Percentiles rank a stretch among this genome's conserved stretches.
phyloP scores from a whole-genome alignment of 768 basidiomycete species.

The Collybia nuda region DNA sequence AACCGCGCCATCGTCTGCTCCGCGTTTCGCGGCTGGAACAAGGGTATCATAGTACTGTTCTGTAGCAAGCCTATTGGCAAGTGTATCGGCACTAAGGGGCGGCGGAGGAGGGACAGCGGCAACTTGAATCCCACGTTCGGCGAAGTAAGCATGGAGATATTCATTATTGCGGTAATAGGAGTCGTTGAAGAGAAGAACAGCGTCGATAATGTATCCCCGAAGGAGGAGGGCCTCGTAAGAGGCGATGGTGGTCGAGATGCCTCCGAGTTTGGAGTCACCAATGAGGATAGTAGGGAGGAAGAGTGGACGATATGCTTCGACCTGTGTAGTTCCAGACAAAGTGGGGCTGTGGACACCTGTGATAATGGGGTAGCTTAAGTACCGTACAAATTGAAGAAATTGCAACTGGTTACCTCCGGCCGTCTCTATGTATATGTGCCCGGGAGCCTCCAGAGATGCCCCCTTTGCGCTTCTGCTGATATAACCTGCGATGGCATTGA shows the following conservation, averaged over 20 bases:
- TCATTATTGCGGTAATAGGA: slow-evolving; percentile 86
- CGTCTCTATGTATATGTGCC: slow-evolving; percentile 86
- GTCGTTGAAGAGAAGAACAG: slow-evolving; percentile 81
- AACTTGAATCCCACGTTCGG: slow-evolving; percentile 63
- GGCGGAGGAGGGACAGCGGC: slow-evolving; percentile 61
- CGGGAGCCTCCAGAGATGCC: slow-evolving; percentile 16
- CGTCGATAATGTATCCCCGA: slow-evolving; percentile 88
- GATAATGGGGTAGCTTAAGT: background rate
- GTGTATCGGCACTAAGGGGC: slow-evolving; percentile 34
- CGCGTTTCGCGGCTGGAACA: slow-evolving; percentile 19
- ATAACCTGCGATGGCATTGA: slow-evolving; percentile 61
- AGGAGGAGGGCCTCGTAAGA: slow-evolving; percentile 89
- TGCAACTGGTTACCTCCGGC: slow-evolving; percentile 70
- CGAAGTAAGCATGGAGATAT: slow-evolving; percentile 80
- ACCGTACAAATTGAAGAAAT: background rate
- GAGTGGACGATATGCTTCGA: slow-evolving; percentile 82
- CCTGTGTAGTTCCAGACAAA: slow-evolving; percentile 78
- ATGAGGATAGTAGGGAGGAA: slow-evolving; percentile 86
- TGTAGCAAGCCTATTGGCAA: slow-evolving; percentile 50
- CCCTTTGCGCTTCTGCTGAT: slow-evolving; percentile 51
- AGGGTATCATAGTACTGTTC: slow-evolving; percentile 72
- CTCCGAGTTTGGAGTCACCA: slow-evolving; percentile 87
- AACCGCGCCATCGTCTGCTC: slow-evolving; percentile 20
- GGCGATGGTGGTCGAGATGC: slow-evolving; percentile 89
- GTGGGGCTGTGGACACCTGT: slow-evolving; percentile 92